Conservation (phyloP, 805 yeast species). For the Hanseniaspora vineae region DNA sequence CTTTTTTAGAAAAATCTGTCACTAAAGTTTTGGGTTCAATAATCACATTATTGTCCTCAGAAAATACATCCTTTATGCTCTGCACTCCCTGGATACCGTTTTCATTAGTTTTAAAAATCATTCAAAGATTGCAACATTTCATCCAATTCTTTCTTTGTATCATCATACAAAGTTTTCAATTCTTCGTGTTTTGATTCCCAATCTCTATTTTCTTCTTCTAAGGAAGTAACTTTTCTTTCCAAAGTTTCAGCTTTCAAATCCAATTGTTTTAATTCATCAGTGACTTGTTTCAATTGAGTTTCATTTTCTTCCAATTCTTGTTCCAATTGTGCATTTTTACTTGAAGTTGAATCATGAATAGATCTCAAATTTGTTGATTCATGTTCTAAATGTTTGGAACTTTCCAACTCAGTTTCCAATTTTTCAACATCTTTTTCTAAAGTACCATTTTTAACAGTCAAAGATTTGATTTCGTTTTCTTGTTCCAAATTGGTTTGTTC, state of each 20-base stretch:
- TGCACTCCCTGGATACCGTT: background rate
- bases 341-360: conserved; percentile 79
- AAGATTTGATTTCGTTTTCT: conserved; percentile 88
- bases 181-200: conserved; percentile 88
- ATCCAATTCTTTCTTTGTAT: conserved; percentile 87
- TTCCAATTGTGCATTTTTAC: conserved; percentile 80
- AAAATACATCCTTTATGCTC: background rate
- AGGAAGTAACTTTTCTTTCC: conserved; percentile 84
- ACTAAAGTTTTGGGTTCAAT: no score
- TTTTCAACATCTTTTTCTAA: conserved; percentile 74
- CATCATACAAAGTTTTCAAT: conserved; percentile 63
- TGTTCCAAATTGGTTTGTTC: conserved; percentile 87
- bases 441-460: conserved; percentile 82
- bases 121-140: conserved; percentile 95
- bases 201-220: conserved; percentile 85
- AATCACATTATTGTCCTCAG: no score
- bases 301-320: conserved; percentile 87
- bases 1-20: no score
- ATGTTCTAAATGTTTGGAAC: conserved; percentile 76
- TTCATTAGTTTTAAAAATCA: conserved; percentile 19
- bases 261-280: conserved; percentile 86
- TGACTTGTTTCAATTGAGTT: conserved; percentile 81
- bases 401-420: conserved; percentile 56
- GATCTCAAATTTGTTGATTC: conserved; percentile 82
- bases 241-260: conserved; percentile 93